Evolutionary conservation across 139 green algal genomes (phyloP), one percentile per base, ranked within the genome.

Genomic region (Astrephomene gubernaculifera): DNA sequence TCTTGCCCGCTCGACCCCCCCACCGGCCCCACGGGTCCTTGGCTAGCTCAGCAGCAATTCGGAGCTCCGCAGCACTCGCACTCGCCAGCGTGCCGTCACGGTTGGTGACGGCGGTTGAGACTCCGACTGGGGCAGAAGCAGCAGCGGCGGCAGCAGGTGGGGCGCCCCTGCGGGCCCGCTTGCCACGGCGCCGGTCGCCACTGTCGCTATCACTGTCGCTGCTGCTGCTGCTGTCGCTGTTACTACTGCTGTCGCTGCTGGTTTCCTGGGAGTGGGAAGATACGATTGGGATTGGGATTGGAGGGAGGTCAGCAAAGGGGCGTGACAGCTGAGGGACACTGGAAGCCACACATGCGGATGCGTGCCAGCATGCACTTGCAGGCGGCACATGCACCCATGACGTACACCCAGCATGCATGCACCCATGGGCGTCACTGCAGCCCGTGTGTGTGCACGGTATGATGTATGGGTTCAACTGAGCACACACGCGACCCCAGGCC

Each of bases 1-100:
- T 91, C 87, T 98, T 98, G 54, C 92, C 95, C 7, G 88, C 91
- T 0, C 95, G 86, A 4, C 95, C 95, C 4, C 54, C 93, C 93
- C 60, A 92, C 85, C 81, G 87, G 38, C 90, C 89, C 75, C 90
- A 86, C 8, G 87, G 78, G 31, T 91, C 90, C 72, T 95, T 95
- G 25, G 91, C 89, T 19, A 98, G 91, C 27, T 90, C 57, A 2
- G 81, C 82, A 0, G 93, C 89, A 4, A 98, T 87, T 35, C 89
- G 88, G 5, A 96, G 85, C 87, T 98, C 95, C 5, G 84, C 89
- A 0, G 69, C 78, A 2, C 76, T 90, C 2, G 91, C 93, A 38
- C 81, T 87, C 29, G 85, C 71, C 4, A 89, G 1, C 0, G 92
- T 97, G 57, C 95, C 95, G 67, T 97, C 94, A 1, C 91, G 87